Conservation (phyloP, 140 eudicot species). For the Senecio squalidus region DNA sequence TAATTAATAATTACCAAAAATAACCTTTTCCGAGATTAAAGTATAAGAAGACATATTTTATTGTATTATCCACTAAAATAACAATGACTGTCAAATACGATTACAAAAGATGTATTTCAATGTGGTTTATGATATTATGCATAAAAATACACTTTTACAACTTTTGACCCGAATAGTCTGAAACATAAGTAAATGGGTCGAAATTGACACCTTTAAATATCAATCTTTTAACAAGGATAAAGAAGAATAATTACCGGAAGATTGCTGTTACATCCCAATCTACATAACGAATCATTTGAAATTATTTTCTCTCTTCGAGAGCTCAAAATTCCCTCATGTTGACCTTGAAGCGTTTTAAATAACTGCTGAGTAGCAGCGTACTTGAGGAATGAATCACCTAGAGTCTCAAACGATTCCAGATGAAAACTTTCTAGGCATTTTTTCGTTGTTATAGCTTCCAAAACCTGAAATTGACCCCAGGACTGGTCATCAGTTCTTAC, state of each 20-base stretch:
- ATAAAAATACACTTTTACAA: too few species aligned
- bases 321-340: slow-evolving; percentile 77
- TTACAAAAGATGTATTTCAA: too few species aligned
- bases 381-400: slow-evolving; percentile 88
- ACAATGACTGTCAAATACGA: too few species aligned
- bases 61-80: too few species aligned
- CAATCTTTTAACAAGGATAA: not conserved
- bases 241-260: slow-evolving; percentile 49
- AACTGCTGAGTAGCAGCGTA: slow-evolving; percentile 77
- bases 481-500: too few species aligned
- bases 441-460: slow-evolving; percentile 85
- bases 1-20: not conserved
- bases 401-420: slow-evolving; percentile 83
- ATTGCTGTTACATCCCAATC: slow-evolving; percentile 62
- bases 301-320: slow-evolving; percentile 42
- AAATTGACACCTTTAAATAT: not conserved
- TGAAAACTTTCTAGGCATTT: slow-evolving; percentile 64
- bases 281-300: slow-evolving; percentile 59
- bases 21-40: not conserved
- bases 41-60: not conserved
- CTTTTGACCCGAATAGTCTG: not conserved
- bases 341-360: slow-evolving; percentile 40
- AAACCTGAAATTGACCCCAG: slow-evolving; percentile 32
- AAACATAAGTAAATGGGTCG: not conserved
- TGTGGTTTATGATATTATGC: too few species aligned